Evolutionary conservation across 192 early-diverging fungal species (phyloP).

Genomic region (Entrophospora sp.): DNA sequence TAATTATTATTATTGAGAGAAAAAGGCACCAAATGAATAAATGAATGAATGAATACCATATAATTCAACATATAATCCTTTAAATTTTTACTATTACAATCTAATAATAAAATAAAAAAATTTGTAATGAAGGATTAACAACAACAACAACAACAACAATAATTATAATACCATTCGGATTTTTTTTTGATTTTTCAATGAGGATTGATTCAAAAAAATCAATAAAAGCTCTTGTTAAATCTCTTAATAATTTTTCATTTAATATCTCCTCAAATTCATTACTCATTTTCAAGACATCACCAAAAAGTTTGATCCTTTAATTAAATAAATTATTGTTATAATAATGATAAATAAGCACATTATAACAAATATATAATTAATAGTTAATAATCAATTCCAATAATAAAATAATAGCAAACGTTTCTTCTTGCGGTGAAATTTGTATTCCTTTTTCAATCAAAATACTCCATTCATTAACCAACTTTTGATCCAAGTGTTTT

Average conservation of each 20-base stretch:
- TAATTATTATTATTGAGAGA: not conserved
- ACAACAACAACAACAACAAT: not conserved
- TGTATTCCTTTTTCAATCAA: conserved; percentile 25
- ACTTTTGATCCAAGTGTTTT: conserved; percentile 27
- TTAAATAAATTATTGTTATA: too few relatives aligned
- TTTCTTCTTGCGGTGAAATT: not conserved
- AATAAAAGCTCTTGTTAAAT: conserved; percentile 12
- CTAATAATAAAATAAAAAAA: not conserved
- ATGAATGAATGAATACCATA: not conserved
- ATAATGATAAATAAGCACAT: too few relatives aligned
- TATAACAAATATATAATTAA: too few relatives aligned
- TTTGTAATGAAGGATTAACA: not conserved
- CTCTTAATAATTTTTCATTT: conserved; percentile 5
- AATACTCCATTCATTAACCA: conserved; percentile 24
- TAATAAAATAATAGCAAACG: too few relatives aligned
- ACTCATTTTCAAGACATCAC: too few relatives aligned
- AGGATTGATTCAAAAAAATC: conserved; percentile 15
- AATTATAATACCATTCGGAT: not conserved
- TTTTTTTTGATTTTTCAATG: not conserved
- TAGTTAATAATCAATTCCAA: too few relatives aligned
- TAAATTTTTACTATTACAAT: not conserved
- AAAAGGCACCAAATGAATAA: not conserved
- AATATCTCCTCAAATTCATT: conserved; percentile 11
- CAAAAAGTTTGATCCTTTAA: too few relatives aligned
- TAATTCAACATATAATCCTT: conserved; percentile 11